Conservation (phyloP, 192 early-diverging fungal species). For the Backusella westeae region DNA sequence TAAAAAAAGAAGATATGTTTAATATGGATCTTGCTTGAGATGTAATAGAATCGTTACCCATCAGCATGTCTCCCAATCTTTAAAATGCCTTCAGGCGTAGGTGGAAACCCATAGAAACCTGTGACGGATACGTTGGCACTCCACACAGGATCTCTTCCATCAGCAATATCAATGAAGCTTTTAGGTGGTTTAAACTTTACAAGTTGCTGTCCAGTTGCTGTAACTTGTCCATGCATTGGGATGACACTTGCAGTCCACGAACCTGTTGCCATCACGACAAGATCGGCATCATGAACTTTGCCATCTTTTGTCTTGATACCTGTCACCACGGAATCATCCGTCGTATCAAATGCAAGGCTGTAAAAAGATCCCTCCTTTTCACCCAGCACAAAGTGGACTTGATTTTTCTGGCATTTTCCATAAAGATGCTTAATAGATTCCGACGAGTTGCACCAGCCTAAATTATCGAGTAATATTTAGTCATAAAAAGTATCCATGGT, state of each 20-base stretch:
- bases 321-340: slow-evolving; percentile 1
- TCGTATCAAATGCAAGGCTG: neutral
- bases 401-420: slow-evolving; percentile 25
- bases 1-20: neutral
- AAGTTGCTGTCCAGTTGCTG: slow-evolving; percentile 52
- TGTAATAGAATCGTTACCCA: neutral
- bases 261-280: slow-evolving; percentile 47
- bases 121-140: slow-evolving; percentile 45
- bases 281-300: slow-evolving; percentile 32
- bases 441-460: slow-evolving; percentile 37
- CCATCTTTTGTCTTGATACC: slow-evolving; percentile 46
- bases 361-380: neutral
- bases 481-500: neutral
- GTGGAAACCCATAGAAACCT: slow-evolving; percentile 16
- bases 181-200: slow-evolving; percentile 42
- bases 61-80: neutral
- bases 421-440: slow-evolving; percentile 28
- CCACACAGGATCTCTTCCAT: slow-evolving; percentile 46
- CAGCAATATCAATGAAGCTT: neutral
- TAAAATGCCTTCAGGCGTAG: neutral
- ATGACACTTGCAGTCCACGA: slow-evolving; percentile 49
- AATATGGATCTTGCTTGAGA: neutral
- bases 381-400: slow-evolving; percentile 20
- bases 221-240: slow-evolving; percentile 35
- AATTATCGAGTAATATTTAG: neutral